Percentiles rank a stretch among this genome's conserved stretches.
phyloP scores from a whole-genome alignment of 1,284 basidiomycete species.

The Entoloma clypeatum region DNA sequence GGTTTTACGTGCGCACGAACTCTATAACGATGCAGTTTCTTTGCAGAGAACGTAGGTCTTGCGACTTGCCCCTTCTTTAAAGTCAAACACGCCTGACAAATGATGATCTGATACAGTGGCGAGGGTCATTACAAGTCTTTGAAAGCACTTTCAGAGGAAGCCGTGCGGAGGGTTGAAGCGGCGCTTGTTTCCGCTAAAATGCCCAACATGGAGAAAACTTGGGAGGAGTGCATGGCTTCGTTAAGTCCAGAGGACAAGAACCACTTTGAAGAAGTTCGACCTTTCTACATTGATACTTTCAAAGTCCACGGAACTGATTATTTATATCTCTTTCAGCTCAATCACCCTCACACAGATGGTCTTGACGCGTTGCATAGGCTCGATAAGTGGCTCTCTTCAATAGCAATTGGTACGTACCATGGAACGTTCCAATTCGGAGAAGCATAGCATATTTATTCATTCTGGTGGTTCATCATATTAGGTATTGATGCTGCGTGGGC shows the following conservation, averaged over 20 bases:
- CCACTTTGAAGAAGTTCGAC: conserved; percentile 1
- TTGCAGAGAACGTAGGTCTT: neutral
- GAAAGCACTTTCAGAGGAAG: conserved; percentile 2
- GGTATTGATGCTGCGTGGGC: neutral
- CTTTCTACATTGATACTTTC: neutral
- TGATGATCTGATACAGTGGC: neutral
- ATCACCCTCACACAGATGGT: neutral
- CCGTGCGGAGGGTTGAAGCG: conserved; percentile 1
- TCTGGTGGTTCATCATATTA: conserved; percentile 2
- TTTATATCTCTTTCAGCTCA: neutral
- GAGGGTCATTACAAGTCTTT: neutral
- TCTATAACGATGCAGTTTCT: neutral
- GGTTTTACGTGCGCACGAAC: neutral
- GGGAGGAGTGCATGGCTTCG: neutral
- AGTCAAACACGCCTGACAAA: neutral
- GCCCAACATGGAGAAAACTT: neutral
- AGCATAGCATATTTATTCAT: conserved; percentile 1
- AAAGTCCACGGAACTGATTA: neutral
- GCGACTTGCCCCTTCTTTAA: neutral
- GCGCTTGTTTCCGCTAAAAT: neutral
- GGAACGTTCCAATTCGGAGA: neutral
- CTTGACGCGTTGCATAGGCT: conserved; percentile 1
- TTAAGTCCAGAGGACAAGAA: conserved; percentile 1
- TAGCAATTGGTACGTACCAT: conserved; percentile 1
- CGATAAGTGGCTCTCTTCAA: neutral